Evolutionary conservation across 2,329 filamentous ascomycete species (phyloP).

Genomic region (Sporothrix pallida): DNA sequence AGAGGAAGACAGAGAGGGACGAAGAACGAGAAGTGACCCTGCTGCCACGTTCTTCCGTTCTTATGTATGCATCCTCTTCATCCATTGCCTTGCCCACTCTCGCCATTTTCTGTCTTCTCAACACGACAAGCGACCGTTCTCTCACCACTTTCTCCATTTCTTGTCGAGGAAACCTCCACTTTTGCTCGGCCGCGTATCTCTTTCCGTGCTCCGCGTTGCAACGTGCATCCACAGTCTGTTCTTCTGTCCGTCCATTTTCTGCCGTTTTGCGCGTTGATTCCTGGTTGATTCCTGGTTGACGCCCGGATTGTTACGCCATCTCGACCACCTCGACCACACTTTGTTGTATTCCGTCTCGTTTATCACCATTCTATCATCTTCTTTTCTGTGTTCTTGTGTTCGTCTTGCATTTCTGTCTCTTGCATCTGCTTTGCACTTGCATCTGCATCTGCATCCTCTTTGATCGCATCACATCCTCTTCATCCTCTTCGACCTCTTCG

Average conservation of each 20-base stretch:
- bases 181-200: background rate
- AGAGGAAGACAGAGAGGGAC: background rate
- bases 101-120: background rate
- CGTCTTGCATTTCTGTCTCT: background rate
- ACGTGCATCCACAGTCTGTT: conserved; percentile 13
- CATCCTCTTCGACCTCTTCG: background rate
- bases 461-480: background rate
- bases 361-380: background rate
- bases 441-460: background rate
- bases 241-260: background rate
- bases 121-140: background rate
- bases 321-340: background rate
- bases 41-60: conserved; percentile 8
- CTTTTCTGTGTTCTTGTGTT: background rate
- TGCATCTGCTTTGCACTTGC: background rate
- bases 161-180: background rate
- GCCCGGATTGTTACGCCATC: background rate
- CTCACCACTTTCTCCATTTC: conserved; percentile 11
- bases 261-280: background rate
- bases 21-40: background rate
- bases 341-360: no score
- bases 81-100: background rate
- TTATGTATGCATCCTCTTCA: background rate
- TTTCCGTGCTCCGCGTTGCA: conserved; percentile 14
- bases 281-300: background rate